Base-by-base conservation (phyloP, 176 grass and related monocot species). In the Oryza brachyantha region DNA sequence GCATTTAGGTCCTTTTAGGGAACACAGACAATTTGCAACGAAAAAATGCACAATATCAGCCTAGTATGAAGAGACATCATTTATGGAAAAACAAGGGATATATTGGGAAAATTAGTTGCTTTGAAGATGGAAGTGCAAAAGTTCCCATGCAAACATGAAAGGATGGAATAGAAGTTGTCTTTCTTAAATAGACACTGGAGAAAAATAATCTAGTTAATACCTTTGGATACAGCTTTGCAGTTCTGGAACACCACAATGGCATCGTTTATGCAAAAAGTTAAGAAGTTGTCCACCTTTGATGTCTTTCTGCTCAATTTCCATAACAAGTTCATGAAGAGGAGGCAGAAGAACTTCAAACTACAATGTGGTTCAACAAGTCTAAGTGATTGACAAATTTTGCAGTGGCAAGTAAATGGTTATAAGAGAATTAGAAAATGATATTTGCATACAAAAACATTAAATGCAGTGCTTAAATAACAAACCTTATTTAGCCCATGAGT, bases 141-240 rank as follows among this genome's bases (percentile, higher is more conserved):
- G 42, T 29, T 72, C 65, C 22, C 17, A 72, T 76, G 46, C 38
- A 72, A 80, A 32, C 24, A 61, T 27, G 19, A 82, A 32, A 64
- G 62, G 52, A 46, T 61, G 74, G 16, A 73, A 81, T 54, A 16
- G 12, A 8, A 28, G 40, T 64, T 21, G 38, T 50, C 59, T 66
- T 55, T 36, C 40, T 77, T 83, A 36, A 70, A 61, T 46, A 10
- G 22, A 12, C 26, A 83, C 37, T 50, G 29, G 34, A 58, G 42
- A 74, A 45, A 87, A 81, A 32, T 73, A 69, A 66, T 34, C 9
- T 28, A 88, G 58, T 13, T 34, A 54, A 55, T 89, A 99, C 96
- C 92, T 93, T 82, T 93, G 92, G 45, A 95, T 99, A 81, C 96
- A 95, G 72, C 74, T 92, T 90, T 99, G 96, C 86, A 99, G 88